Evolutionary conservation across 2,329 filamentous ascomycete genomes (phyloP).

Genomic region (Penicillium sp.): DNA sequence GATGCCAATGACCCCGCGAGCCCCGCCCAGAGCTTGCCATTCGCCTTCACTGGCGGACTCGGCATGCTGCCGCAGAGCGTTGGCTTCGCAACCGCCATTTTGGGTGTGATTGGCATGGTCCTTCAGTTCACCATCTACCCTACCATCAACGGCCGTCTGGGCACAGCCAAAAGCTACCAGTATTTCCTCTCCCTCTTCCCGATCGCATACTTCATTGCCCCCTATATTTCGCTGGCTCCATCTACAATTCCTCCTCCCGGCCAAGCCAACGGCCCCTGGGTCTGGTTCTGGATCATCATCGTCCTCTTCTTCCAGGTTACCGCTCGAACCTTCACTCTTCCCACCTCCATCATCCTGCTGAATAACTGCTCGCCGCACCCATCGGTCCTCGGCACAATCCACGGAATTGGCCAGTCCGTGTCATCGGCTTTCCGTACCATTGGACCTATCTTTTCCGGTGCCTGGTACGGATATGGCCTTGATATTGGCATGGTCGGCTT

Average conservation of each 20-base stretch:
- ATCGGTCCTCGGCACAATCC: slow-evolving; percentile 51
- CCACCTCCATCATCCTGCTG: slow-evolving; percentile 50
- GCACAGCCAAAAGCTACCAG: slow-evolving; percentile 60
- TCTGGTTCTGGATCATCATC: slow-evolving; percentile 59
- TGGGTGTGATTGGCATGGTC: slow-evolving; percentile 64
- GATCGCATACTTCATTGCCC: slow-evolving; percentile 60
- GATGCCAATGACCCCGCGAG: slow-evolving; percentile 32
- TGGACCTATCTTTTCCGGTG: slow-evolving; percentile 49
- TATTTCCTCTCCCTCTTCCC: slow-evolving; percentile 62
- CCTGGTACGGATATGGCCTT: slow-evolving; percentile 49
- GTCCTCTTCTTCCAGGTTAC: slow-evolving; percentile 62
- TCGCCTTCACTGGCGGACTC: slow-evolving; percentile 60
- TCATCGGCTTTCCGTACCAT: slow-evolving; percentile 49
- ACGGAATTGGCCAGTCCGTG: slow-evolving; percentile 51
- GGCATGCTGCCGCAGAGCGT: slow-evolving; percentile 62
- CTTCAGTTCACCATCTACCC: slow-evolving; percentile 67
- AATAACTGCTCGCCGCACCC: slow-evolving; percentile 55
- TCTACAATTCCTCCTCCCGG: slow-evolving; percentile 40
- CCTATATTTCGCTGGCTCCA: slow-evolving; percentile 62
- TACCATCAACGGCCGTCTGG: slow-evolving; percentile 55
- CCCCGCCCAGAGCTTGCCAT: slow-evolving; percentile 43
- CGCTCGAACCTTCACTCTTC: slow-evolving; percentile 61
- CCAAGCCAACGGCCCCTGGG: slow-evolving; percentile 35
- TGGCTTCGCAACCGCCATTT: slow-evolving; percentile 64
- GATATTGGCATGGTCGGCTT: slow-evolving; percentile 48